Evolutionary conservation across 768 basidiomycete species (phyloP).

Genomic region (Arthromyces matolae): DNA sequence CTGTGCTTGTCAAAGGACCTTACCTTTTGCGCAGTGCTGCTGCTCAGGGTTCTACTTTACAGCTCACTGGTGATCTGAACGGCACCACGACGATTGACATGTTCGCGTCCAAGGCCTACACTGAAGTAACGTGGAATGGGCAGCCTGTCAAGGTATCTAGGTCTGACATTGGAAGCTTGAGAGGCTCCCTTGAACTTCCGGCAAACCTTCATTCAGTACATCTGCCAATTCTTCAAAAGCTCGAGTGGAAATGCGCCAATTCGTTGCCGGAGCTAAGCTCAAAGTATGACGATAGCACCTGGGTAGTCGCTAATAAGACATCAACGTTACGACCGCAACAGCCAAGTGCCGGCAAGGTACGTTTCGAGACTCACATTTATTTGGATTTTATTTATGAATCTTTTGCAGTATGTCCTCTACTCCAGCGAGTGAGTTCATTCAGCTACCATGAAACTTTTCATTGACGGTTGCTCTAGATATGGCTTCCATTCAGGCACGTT

Average conservation of each 20-base stretch:
- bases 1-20: conserved; percentile 31
- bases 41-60: conserved; percentile 20
- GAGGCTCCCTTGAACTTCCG: conserved; percentile 36
- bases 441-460: not conserved
- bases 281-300: conserved; percentile 52
- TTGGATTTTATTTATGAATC: not conserved
- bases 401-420: conserved; percentile 26
- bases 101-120: conserved; percentile 44
- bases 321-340: conserved; percentile 53
- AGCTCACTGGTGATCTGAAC: conserved; percentile 52
- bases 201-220: conserved; percentile 22
- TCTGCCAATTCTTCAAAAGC: conserved; percentile 35
- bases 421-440: conserved; percentile 27
- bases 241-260: conserved; percentile 56
- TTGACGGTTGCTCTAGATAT: conserved; percentile 17
- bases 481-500: conserved; percentile 27
- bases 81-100: conserved; percentile 48
- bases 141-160: conserved; percentile 26
- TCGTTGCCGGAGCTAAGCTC: conserved; percentile 56
- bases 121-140: conserved; percentile 60
- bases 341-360: conserved; percentile 54
- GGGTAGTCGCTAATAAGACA: conserved; percentile 57
- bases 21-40: conserved; percentile 32
- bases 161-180: conserved; percentile 27
- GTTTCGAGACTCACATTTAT: conserved; percentile 20